Evolutionary conservation across 2,329 filamentous ascomycete genomes (phyloP).

Genomic region (Geosmithia putterillii): DNA sequence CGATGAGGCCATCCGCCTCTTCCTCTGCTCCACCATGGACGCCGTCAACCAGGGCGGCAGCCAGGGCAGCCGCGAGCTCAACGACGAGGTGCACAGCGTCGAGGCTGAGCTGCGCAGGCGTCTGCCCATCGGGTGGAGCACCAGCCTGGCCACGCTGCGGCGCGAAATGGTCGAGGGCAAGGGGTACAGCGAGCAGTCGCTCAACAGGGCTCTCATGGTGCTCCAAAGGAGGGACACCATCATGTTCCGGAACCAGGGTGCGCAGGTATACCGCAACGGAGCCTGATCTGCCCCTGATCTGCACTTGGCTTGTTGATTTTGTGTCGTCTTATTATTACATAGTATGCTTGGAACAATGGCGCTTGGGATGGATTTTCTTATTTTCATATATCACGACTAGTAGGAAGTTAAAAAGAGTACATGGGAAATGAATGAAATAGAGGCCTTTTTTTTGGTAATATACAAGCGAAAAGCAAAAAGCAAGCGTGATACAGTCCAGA

Average conservation of each 20-base stretch:
- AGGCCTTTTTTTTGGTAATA: background rate
- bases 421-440: background rate
- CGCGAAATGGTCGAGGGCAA: slow-evolving; percentile 88
- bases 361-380: too few species aligned
- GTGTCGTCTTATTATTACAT: too few species aligned
- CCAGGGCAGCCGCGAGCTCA: slow-evolving; percentile 74
- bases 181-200: slow-evolving; percentile 75
- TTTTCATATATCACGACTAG: background rate
- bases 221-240: slow-evolving; percentile 81
- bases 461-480: background rate
- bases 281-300: slow-evolving; percentile 27
- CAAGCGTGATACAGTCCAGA: too few species aligned
- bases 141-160: slow-evolving; percentile 72
- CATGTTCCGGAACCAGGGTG: slow-evolving; percentile 65
- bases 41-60: slow-evolving; percentile 84
- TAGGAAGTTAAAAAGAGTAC: background rate
- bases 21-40: slow-evolving; percentile 96
- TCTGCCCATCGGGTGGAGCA: slow-evolving; percentile 91
- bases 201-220: slow-evolving; percentile 76
- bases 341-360: too few species aligned
- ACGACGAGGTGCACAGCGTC: slow-evolving; percentile 77
- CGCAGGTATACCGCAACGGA: slow-evolving; percentile 62
- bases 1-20: slow-evolving; percentile 92
- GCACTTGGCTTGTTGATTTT: background rate
- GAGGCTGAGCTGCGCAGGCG: slow-evolving; percentile 81